Conservation (phyloP, 169 alveolate species). For the Eimeria tenella region DNA sequence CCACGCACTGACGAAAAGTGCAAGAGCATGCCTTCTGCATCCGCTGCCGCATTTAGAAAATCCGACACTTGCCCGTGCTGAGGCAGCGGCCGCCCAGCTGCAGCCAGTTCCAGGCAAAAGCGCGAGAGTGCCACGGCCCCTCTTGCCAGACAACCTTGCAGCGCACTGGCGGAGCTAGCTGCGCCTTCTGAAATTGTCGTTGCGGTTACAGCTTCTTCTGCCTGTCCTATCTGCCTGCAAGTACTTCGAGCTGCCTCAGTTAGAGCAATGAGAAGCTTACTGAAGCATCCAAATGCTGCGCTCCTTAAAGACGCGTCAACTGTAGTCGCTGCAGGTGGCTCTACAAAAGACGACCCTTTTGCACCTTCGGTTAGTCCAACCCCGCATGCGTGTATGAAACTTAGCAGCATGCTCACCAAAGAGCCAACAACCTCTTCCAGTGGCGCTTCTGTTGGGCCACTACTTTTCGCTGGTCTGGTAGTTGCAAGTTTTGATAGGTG, state of each 20-base stretch:
- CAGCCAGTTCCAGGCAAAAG: constrained; percentile 24
- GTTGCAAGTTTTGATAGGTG: constrained; percentile 42
- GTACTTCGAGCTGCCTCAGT: constrained; percentile 57
- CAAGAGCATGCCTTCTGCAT: constrained; percentile 23
- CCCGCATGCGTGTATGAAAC: not conserved
- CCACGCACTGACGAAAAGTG: not conserved
- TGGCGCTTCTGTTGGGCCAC: not conserved
- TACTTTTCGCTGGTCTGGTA: not conserved
- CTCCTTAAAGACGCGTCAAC: not conserved
- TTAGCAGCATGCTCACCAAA: constrained; percentile 47
- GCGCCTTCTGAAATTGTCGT: not conserved
- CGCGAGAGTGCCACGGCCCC: constrained; percentile 19
- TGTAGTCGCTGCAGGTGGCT: not conserved
- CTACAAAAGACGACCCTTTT: not conserved
- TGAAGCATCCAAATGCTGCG: constrained; percentile 43
- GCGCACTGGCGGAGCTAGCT: constrained; percentile 15
- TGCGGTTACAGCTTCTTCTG: not conserved
- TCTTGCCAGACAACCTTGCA: constrained; percentile 27
- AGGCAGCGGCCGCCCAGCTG: not conserved
- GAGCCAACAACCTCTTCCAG: constrained; percentile 20
- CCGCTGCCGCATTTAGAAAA: constrained; percentile 37
- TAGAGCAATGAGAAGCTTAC: constrained; percentile 64
- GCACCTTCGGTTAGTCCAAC: not conserved
- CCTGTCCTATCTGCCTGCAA: constrained; percentile 36
- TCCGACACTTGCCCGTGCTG: constrained; percentile 54